Conservation (phyloP, 2,329 filamentous ascomycete genomes). For the Bipolaris bicolor region DNA sequence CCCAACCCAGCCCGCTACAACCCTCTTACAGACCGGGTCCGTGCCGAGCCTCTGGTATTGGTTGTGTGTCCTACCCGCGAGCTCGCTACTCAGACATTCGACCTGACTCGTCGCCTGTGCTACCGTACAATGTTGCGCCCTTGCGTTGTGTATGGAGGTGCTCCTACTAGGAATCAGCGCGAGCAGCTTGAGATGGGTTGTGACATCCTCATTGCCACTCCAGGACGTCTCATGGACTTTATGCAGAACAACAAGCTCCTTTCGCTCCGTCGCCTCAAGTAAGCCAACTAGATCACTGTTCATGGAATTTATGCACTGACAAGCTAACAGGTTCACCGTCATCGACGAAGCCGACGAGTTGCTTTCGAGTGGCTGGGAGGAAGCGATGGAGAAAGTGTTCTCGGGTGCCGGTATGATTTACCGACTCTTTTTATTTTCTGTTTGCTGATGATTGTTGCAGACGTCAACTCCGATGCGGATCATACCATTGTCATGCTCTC, state of each 20-base stretch:
- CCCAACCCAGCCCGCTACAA: constrained; percentile 68
- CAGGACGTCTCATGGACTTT: constrained; percentile 84
- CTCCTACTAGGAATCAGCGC: constrained; percentile 71
- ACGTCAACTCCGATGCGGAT: constrained; percentile 77
- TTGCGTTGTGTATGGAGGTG: constrained; percentile 86
- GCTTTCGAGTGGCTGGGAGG: constrained; percentile 78
- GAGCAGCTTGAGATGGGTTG: constrained; percentile 80
- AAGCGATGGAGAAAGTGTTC: constrained; percentile 77
- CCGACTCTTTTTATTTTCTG: constrained; percentile 17
- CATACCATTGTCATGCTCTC: constrained; percentile 84
- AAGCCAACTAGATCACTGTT: constrained; percentile 47
- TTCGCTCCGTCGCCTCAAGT: constrained; percentile 77
- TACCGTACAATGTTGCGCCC: constrained; percentile 95
- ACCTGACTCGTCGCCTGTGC: constrained; percentile 89
- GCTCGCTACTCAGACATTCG: constrained; percentile 91
- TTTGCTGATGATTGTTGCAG: constrained; percentile 36
- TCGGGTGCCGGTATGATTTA: constrained; percentile 72
- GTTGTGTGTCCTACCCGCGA: constrained; percentile 88
- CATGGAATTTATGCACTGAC: constrained; percentile 1
- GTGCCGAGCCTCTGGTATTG: constrained; percentile 86
- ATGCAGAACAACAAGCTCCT: constrained; percentile 74
- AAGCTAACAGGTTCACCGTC: constrained; percentile 28
- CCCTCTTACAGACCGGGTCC: constrained; percentile 59
- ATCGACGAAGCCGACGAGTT: constrained; percentile 96
- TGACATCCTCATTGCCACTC: constrained; percentile 86